Conservation (phyloP, 768 basidiomycete genomes). For the Podaxis pistillaris region DNA sequence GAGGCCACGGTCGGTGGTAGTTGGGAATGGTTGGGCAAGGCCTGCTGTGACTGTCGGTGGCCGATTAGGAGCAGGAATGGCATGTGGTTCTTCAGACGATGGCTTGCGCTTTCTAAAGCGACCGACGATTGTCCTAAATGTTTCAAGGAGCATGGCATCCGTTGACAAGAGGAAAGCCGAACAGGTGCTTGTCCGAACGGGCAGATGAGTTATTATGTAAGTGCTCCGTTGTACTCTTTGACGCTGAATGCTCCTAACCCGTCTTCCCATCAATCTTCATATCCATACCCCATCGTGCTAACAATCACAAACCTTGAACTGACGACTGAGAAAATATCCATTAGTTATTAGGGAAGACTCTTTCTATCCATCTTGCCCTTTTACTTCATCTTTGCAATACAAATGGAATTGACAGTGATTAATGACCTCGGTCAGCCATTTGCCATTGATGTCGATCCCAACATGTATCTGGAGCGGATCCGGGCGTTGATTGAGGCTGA, state of each 20-base stretch:
- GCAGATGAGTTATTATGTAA: too few species aligned
- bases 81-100: neutral
- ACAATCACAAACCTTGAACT: too few species aligned
- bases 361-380: too few species aligned
- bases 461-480: conserved; percentile 90
- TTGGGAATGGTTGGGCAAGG: neutral
- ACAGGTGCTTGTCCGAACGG: too few species aligned
- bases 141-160: neutral
- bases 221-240: too few species aligned
- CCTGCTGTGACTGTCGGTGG: neutral
- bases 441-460: conserved; percentile 80
- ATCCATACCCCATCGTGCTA: too few species aligned
- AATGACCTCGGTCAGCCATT: conserved; percentile 66
- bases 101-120: neutral
- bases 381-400: too few species aligned
- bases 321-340: too few species aligned
- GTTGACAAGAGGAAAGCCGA: too few species aligned
- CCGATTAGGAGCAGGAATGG: neutral
- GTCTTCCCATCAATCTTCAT: too few species aligned
- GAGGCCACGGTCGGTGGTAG: neutral
- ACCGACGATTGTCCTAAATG: neutral
- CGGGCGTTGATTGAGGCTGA: conserved; percentile 95
- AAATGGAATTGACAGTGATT: conserved; percentile 73
- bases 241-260: too few species aligned
- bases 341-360: too few species aligned